A percentile compares a stretch with the other conserved stretches of the same genome.
Conservation (phyloP, 768 basidiomycete species). For the Rhodotorula kratochvilovae region DNA sequence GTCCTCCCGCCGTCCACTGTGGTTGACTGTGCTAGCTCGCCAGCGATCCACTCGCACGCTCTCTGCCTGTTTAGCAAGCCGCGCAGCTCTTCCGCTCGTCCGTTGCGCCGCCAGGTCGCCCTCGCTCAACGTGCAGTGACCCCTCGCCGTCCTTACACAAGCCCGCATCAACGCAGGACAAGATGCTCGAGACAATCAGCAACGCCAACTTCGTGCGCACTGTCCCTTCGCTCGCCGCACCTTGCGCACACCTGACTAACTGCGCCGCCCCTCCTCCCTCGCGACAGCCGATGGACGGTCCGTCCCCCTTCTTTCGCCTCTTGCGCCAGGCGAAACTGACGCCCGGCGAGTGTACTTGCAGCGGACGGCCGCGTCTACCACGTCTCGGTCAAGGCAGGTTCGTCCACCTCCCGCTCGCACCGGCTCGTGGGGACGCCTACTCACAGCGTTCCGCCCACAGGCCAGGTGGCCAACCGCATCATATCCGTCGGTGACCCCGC, state of each 20-base stretch:
- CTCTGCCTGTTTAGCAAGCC: no score
- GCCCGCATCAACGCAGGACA: background rate
- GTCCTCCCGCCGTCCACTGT: no score
- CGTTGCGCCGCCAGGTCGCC: no score
- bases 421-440: no score
- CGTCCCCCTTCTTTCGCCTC: background rate
- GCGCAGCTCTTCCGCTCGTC: no score
- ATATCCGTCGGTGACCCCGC: slow-evolving; percentile 73
- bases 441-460: no score
- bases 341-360: fast-evolving
- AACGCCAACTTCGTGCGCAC: slow-evolving; percentile 35
- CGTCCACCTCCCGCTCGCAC: background rate
- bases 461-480: slow-evolving; percentile 76
- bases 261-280: background rate
- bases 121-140: background rate
- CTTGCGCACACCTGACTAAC: no score
- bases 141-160: background rate
- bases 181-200: slow-evolving; percentile 25
- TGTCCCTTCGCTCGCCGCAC: no score
- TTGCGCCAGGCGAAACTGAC: background rate
- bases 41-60: no score
- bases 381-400: slow-evolving; percentile 3
- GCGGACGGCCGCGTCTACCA: slow-evolving; percentile 31
- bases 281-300: slow-evolving; percentile 7
- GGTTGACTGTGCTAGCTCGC: no score